Conservation (phyloP, 208 protist genomes). For the Leishmania major region DNA sequence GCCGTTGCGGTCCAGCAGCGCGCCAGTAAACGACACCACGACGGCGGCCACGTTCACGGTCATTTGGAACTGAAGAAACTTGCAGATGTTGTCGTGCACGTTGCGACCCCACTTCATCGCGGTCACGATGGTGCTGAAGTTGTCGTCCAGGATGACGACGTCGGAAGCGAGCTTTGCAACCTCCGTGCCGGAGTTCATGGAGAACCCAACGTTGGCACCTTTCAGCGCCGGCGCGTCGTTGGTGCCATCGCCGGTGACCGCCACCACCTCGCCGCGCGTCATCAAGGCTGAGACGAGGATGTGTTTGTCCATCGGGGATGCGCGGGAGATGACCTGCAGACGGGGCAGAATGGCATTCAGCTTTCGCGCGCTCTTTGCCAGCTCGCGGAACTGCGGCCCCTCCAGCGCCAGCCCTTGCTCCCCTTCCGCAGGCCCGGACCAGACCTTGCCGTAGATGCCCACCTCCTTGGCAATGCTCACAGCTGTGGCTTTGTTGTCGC, state of each 20-base stretch:
- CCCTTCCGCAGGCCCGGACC: constrained; percentile 16
- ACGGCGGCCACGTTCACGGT: constrained; percentile 97
- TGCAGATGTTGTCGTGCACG: constrained; percentile 97
- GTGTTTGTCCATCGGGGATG: constrained; percentile 94
- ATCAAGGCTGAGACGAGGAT: constrained; percentile 78
- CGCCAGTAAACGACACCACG: constrained; percentile 90
- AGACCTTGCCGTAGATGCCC: constrained; percentile 33
- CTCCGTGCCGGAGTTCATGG: constrained; percentile 93
- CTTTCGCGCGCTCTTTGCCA: constrained; percentile 66
- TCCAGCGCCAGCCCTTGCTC: constrained; percentile 74
- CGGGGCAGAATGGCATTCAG: constrained; percentile 49
- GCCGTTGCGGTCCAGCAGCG: constrained; percentile 70
- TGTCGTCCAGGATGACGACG: constrained; percentile 97
- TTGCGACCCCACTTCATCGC: constrained; percentile 97
- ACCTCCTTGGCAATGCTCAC: constrained; percentile 86
- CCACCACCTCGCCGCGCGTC: constrained; percentile 88
- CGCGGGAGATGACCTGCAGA: constrained; percentile 95
- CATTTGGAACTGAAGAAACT: constrained; percentile 98
- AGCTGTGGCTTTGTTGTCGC: constrained; percentile 93
- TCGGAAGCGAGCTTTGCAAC: constrained; percentile 95
- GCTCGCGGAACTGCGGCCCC: constrained; percentile 85
- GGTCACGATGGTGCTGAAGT: constrained; percentile 98
- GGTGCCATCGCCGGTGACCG: constrained; percentile 94
- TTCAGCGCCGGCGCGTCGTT: constrained; percentile 99
- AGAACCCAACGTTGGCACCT: constrained; percentile 97